Evolutionary conservation across 192 early-diverging fungal species (phyloP).

Genomic region (Gonapodya prolifera): DNA sequence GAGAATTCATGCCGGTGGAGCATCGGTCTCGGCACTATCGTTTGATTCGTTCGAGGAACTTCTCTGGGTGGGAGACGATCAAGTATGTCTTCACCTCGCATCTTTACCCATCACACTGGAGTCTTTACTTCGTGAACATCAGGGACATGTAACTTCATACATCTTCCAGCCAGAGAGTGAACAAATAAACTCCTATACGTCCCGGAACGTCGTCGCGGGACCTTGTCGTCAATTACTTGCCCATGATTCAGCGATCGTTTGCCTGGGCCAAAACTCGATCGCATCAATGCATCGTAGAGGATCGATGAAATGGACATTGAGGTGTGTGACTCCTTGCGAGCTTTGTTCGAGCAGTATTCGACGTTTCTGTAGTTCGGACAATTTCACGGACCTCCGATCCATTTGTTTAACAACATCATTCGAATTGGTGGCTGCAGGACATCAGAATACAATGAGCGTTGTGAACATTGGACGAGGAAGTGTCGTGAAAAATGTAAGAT

Average conservation of each 20-base stretch:
- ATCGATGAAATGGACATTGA: constrained; percentile 23
- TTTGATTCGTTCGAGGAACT: constrained; percentile 70
- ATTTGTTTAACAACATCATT: constrained; percentile 18
- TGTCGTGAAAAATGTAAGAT: constrained; percentile 28
- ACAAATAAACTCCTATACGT: constrained; percentile 47
- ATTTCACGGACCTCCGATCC: constrained; percentile 7
- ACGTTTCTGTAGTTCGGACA: constrained; percentile 8
- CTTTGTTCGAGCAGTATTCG: neutral
- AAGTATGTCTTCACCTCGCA: constrained; percentile 33
- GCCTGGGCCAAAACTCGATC: constrained; percentile 41
- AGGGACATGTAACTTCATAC: constrained; percentile 62
- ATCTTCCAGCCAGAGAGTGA: constrained; percentile 28
- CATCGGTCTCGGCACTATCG: constrained; percentile 23
- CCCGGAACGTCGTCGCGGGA: constrained; percentile 47
- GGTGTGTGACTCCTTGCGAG: constrained; percentile 9
- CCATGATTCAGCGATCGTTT: constrained; percentile 47
- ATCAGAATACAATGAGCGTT: constrained; percentile 31
- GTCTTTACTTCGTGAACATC: neutral
- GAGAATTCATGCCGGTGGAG: neutral
- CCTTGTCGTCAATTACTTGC: constrained; percentile 54
- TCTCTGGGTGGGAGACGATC: constrained; percentile 74
- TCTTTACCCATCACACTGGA: neutral
- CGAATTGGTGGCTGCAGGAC: constrained; percentile 18
- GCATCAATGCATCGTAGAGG: constrained; percentile 20
- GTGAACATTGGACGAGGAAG: constrained; percentile 29